These are phyloP conservation scores for Plasmopara muralis DNA, from an alignment of 352 stramenopile species.

Conservation along the genomic window DNA sequence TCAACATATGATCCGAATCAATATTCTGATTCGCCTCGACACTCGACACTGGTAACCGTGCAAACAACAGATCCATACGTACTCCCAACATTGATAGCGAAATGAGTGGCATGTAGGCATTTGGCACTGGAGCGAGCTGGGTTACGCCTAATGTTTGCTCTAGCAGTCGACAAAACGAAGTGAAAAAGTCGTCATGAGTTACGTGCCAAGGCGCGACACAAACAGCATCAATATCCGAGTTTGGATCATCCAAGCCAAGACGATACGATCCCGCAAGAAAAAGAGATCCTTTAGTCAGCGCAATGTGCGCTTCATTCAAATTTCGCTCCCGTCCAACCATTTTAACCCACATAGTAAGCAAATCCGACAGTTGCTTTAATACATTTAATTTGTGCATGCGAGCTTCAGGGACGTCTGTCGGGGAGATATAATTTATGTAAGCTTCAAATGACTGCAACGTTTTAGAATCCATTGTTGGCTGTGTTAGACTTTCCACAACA, in stretches of 20 bases:
- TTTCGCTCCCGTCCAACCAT: constrained; percentile 55
- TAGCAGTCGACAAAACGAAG: constrained; percentile 61
- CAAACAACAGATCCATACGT: constrained; percentile 91
- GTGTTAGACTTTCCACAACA: constrained; percentile 38
- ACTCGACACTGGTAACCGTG: constrained; percentile 49
- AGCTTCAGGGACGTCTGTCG: constrained; percentile 36
- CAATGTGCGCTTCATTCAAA: constrained; percentile 64
- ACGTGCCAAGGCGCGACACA: constrained; percentile 79
- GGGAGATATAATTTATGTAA: constrained; percentile 52
- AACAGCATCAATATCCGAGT: constrained; percentile 81
- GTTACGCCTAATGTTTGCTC: constrained; percentile 56
- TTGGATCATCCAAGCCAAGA: constrained; percentile 71
- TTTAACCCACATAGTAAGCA: constrained; percentile 75
- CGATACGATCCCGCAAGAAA: constrained; percentile 86
- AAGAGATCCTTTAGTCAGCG: constrained; percentile 63
- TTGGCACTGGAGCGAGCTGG: constrained; percentile 73
- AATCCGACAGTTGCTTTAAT: constrained; percentile 59
- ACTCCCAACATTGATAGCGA: constrained; percentile 86
- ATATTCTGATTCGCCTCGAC: constrained; percentile 77
- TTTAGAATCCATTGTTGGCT: constrained; percentile 26
- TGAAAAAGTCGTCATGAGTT: constrained; percentile 83
- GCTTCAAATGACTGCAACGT: constrained; percentile 41
- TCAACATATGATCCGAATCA: constrained; percentile 83
- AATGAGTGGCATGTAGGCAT: constrained; percentile 91
- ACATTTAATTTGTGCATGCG: constrained; percentile 66